A percentile compares a stretch with the other conserved stretches of the same genome.
phyloP scores from a whole-genome alignment of 176 grass and related monocot species.

The Carex kokanica region DNA sequence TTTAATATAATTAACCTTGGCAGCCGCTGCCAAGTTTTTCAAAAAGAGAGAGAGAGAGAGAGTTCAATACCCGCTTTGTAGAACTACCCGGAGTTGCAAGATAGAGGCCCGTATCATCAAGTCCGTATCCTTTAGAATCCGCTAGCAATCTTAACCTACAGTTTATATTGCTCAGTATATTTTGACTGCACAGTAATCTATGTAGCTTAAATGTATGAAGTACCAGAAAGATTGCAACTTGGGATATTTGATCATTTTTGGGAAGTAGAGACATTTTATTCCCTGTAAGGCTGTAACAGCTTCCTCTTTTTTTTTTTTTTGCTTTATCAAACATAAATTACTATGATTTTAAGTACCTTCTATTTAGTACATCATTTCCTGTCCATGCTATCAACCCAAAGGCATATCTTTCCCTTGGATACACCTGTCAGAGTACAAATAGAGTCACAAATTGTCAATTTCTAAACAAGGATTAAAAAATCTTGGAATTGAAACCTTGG shows the following conservation, averaged over 20 bases:
- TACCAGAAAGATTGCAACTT: background rate
- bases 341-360: constrained; percentile 40
- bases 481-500: background rate
- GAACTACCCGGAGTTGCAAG: constrained; percentile 48
- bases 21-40: no score
- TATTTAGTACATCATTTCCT: constrained; percentile 93
- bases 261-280: background rate
- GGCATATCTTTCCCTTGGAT: constrained; percentile 76
- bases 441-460: background rate
- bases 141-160: constrained; percentile 79
- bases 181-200: background rate
- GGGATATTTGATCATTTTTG: background rate
- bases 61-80: constrained; percentile 54
- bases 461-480: background rate
- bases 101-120: constrained; percentile 86
- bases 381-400: constrained; percentile 86
- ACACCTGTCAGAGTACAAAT: constrained; percentile 45
- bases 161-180: background rate
- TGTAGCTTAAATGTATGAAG: background rate
- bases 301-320: background rate
- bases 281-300: background rate
- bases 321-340: background rate
- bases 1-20: no score
- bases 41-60: background rate
- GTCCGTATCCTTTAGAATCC: constrained; percentile 78